Evolutionary conservation across 768 basidiomycete species (phyloP).

Genomic region (Amylocystis lapponica): DNA sequence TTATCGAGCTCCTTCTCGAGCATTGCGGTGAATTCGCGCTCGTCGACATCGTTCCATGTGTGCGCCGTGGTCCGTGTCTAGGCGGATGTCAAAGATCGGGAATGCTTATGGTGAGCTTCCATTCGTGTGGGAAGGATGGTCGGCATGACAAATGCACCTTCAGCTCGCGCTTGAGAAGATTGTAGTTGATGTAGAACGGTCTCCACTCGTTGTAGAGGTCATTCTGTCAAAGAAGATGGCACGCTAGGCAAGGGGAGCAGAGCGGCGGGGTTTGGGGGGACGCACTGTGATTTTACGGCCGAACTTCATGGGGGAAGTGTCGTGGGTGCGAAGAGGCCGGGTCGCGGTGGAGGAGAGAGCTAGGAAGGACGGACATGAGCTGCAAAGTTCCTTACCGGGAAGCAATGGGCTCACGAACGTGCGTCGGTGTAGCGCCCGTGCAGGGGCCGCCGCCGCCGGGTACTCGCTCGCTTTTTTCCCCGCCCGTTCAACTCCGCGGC

Average conservation of each 20-base stretch:
- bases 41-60: conserved; percentile 73
- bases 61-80: conserved; percentile 47
- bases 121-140: not conserved
- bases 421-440: conserved; percentile 2
- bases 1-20: conserved; percentile 89
- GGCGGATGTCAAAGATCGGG: conserved; percentile 5
- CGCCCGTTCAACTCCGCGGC: not conserved
- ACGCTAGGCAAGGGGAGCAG: conserved; percentile 4
- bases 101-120: not conserved
- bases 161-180: conserved; percentile 81
- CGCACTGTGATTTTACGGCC: conserved; percentile 70
- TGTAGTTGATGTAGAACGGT: conserved; percentile 88
- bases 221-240: conserved; percentile 49
- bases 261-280: conserved; percentile 5
- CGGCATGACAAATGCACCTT: conserved; percentile 51
- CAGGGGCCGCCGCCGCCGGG: not conserved
- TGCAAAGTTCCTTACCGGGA: not conserved
- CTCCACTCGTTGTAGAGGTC: conserved; percentile 90
- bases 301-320: conserved; percentile 62
- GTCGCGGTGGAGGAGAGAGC: not conserved
- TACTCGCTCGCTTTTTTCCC: not conserved
- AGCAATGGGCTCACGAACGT: conserved; percentile 6
- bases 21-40: conserved; percentile 72
- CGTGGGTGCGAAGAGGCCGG: not conserved
- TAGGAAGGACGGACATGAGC: conserved; percentile 1